Base-by-base conservation (phyloP, 169 alveolate species). In the Cryptosporidium sp. region DNA sequence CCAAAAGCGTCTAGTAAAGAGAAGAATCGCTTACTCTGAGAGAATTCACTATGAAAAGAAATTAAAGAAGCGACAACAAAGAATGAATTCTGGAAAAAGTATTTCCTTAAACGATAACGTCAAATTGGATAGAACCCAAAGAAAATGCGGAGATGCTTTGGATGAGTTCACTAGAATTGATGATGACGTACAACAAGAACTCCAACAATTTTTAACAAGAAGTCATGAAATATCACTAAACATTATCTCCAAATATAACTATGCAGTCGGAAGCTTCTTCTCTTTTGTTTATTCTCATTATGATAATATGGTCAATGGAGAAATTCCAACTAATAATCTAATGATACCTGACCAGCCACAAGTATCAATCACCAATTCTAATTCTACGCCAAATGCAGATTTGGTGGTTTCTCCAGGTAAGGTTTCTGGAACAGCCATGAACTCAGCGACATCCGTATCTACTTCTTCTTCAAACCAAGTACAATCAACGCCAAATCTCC, bases 1-100 rank as follows among this genome's bases (percentile, higher is more conserved):
- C 35, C 89, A 80, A 18, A 80, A 80, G 37, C 69, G 89, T 31
- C 35, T 80, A 51, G 35, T 62, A 4, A 62, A 62, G 60, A 80
- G 89, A 65, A 80, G 89, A 65, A 23, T 80, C 23, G 89, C 89
- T 12, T 80, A 80, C 35, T 80, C 89, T n/a, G 89, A 80, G 68
- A 80, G 89, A 39, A 62, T 80, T 16, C 89, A 80, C 8, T 80
- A 80, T 37, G 89, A 80, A 39, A 80, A 60, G 62, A 80, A 80
- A n/a, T 29, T 80, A 45, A 60, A 65, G 67, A 80, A 80, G 60
- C 56, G 89, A 8, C 89, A 80, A 29, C 73, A 80, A 37, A 80
- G 75, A 65, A 80, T 80, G 62, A 62, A 80, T 39, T 62, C 73
- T 9, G 68, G 75, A 16, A 80, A 80, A 51, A 80, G 89, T n/a